phyloP scores from a whole-genome alignment of 2,329 filamentous ascomycete species.

The Penicillium polonicum region DNA sequence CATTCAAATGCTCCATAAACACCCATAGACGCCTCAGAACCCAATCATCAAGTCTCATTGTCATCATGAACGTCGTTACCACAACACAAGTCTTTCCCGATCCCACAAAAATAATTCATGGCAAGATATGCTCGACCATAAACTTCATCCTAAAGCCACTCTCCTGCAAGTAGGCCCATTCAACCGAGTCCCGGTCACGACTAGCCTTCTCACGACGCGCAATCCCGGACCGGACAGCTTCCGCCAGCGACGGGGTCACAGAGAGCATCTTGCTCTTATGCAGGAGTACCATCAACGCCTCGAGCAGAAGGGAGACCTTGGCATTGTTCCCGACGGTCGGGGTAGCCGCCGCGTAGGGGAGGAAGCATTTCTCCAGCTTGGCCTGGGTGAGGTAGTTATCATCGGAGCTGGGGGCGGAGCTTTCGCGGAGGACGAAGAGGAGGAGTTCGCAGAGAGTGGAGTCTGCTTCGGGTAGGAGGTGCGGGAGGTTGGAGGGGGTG shows the following conservation, averaged over 20 bases:
- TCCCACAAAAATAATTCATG: background rate
- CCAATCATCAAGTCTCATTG: constrained; percentile 6
- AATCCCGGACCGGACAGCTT: constrained; percentile 55
- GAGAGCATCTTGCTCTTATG: constrained; percentile 35
- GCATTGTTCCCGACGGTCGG: constrained; percentile 66
- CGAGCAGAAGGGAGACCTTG: constrained; percentile 67
- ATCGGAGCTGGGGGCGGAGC: constrained; percentile 38
- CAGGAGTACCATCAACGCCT: constrained; percentile 61
- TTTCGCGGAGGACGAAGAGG: constrained; percentile 51
- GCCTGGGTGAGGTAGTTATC: constrained; percentile 49
- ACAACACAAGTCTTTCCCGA: background rate
- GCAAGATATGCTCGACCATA: constrained; percentile 36
- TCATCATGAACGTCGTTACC: constrained; percentile 9
- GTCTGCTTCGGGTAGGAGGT: constrained; percentile 42
- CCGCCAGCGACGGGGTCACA: constrained; percentile 39
- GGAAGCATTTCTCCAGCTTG: constrained; percentile 60
- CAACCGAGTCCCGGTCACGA: constrained; percentile 35
- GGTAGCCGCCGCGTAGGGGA: constrained; percentile 64
- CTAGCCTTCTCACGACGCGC: constrained; percentile 46
- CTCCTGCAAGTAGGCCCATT: constrained; percentile 42
- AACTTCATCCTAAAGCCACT: constrained; percentile 43
- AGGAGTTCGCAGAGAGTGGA: constrained; percentile 55
- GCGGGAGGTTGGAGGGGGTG: constrained; percentile 45
- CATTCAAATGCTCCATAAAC: background rate
- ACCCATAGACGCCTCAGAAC: background rate